Evolutionary conservation across 2,329 filamentous ascomycete species (phyloP).

Genomic region (Fusarium nodosum): DNA sequence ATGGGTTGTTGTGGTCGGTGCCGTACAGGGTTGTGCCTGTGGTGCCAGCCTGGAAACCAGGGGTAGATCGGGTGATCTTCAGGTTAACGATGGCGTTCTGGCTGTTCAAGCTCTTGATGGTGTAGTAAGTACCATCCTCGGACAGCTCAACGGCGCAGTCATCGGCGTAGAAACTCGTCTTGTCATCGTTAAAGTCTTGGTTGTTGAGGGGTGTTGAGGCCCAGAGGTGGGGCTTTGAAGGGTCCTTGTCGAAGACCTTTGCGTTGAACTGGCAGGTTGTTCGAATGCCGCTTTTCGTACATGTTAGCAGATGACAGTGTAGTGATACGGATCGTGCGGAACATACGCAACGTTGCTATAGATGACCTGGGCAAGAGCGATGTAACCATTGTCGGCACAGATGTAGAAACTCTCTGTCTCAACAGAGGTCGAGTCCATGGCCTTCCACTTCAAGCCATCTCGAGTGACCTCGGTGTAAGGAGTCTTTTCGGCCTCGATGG

Average conservation of each 20-base stretch:
- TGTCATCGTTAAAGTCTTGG: constrained; percentile 86
- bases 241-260: constrained; percentile 87
- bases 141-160: constrained; percentile 88
- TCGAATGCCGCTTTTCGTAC: constrained; percentile 78
- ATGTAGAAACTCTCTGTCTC: constrained; percentile 98
- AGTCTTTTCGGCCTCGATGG: constrained; percentile 80
- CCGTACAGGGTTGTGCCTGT: constrained; percentile 88
- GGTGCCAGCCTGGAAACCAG: constrained; percentile 87
- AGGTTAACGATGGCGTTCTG: constrained; percentile 86
- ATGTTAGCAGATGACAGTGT: constrained; percentile 21
- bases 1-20: constrained; percentile 86
- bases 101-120: constrained; percentile 91
- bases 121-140: constrained; percentile 84
- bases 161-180: constrained; percentile 86
- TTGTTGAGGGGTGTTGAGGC: constrained; percentile 83
- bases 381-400: constrained; percentile 79
- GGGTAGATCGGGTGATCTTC: constrained; percentile 80
- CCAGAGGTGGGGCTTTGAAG: constrained; percentile 83
- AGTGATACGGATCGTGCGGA: constrained; percentile 2
- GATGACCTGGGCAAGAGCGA: constrained; percentile 90
- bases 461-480: constrained; percentile 85
- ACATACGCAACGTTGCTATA: constrained; percentile 96
- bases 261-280: constrained; percentile 94
- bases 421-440: constrained; percentile 86
- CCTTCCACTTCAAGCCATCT: constrained; percentile 85